Evolutionary conservation across 331 rosid genomes (phyloP).

Genomic region (Stylosanthes scabra): DNA sequence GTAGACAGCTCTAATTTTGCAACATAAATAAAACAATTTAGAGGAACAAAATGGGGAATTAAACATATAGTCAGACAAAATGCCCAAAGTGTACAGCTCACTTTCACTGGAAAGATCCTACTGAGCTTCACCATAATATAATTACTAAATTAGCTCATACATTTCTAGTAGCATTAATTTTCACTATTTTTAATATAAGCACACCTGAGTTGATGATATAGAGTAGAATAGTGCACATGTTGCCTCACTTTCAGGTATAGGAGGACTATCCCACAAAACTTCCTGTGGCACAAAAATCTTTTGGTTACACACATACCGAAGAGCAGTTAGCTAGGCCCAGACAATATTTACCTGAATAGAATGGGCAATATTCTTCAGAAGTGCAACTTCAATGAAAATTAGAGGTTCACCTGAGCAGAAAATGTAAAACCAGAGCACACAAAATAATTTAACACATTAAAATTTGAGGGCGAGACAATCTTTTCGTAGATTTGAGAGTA

Average conservation of each 20-base stretch:
- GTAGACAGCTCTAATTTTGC: slow-evolving; percentile 34
- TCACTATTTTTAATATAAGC: slow-evolving; percentile 16
- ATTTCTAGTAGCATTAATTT: slow-evolving; percentile 29
- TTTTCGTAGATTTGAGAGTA: background rate
- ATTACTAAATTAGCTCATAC: background rate
- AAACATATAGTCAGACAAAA: slow-evolving; percentile 29
- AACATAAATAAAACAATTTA: slow-evolving; percentile 24
- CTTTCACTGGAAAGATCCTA: slow-evolving; percentile 27
- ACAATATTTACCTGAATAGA: slow-evolving; percentile 68
- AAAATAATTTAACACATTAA: slow-evolving; percentile 23
- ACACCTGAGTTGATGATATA: slow-evolving; percentile 91
- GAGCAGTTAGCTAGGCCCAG: slow-evolving; percentile 2
- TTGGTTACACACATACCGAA: background rate
- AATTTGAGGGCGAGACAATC: background rate
- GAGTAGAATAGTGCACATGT: slow-evolving; percentile 88
- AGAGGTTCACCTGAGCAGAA: slow-evolving; percentile 78
- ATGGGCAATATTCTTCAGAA: slow-evolving; percentile 74
- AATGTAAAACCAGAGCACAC: slow-evolving; percentile 25
- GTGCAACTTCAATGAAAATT: slow-evolving; percentile 94
- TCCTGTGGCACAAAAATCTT: slow-evolving; percentile 55
- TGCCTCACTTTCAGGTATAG: slow-evolving; percentile 75
- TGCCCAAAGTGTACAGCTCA: slow-evolving; percentile 21
- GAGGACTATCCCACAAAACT: slow-evolving; percentile 92
- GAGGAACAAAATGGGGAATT: slow-evolving; percentile 9
- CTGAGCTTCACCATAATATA: slow-evolving; percentile 18